phyloP scores from a whole-genome alignment of 1,139 yeast species.

The Taphrina populina region DNA sequence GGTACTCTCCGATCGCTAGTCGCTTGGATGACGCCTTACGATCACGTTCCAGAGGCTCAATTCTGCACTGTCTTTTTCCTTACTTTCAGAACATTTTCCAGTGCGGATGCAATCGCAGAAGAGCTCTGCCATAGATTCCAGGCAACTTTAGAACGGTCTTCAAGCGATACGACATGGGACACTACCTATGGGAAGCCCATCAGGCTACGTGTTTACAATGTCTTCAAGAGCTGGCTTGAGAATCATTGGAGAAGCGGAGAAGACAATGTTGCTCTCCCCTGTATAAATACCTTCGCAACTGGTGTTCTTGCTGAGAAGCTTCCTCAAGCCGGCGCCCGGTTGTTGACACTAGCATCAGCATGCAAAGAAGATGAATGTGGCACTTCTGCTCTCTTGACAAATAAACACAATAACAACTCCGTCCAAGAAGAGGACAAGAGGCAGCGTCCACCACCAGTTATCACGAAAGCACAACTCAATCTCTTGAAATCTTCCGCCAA shows the following conservation, averaged over 20 bases:
- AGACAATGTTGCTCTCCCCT: slow-evolving; percentile 49
- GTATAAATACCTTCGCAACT: slow-evolving; percentile 38
- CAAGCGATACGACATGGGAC: slow-evolving; percentile 33
- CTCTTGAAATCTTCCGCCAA: slow-evolving; percentile 28
- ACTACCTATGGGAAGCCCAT: slow-evolving; percentile 51
- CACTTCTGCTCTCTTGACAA: too few relatives aligned
- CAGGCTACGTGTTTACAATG: slow-evolving; percentile 65
- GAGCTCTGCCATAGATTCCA: slow-evolving; percentile 68
- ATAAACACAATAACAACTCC: not conserved
- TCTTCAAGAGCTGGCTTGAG: slow-evolving; percentile 69
- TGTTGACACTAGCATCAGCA: slow-evolving; percentile 30
- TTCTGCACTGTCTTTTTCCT: slow-evolving; percentile 75
- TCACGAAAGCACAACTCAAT: slow-evolving; percentile 37
- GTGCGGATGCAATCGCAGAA: slow-evolving; percentile 67
- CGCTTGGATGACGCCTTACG: slow-evolving; percentile 78
- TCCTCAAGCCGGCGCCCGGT: slow-evolving; percentile 55
- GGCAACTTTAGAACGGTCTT: slow-evolving; percentile 32
- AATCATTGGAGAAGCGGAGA: slow-evolving; percentile 70
- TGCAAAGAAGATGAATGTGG: not conserved
- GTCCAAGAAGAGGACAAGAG: slow-evolving; percentile 29
- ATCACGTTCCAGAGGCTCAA: slow-evolving; percentile 61
- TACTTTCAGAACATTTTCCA: slow-evolving; percentile 73
- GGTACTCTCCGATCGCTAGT: slow-evolving; percentile 80
- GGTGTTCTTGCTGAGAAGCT: slow-evolving; percentile 56
- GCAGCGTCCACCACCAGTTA: slow-evolving; percentile 39